Evolutionary conservation across 208 protist species (phyloP).

Genomic region (Paratrypanosoma confusum): DNA sequence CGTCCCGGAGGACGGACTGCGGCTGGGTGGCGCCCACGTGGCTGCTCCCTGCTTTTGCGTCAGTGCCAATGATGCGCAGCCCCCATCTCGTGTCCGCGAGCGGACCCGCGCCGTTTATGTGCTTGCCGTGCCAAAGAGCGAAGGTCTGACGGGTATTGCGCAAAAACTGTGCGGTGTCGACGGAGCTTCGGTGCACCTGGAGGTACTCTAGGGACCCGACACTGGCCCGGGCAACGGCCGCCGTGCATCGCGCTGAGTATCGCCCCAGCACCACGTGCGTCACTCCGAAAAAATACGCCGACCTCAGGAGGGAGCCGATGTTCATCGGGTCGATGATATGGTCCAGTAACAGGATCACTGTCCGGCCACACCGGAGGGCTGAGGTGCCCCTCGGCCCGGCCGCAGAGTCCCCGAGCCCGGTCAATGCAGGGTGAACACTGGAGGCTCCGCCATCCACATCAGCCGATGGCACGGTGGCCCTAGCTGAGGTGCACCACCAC

Average conservation of each 20-base stretch:
- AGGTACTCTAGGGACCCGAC: slow-evolving; percentile 67
- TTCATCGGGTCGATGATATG: slow-evolving; percentile 70
- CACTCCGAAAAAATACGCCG: slow-evolving; percentile 59
- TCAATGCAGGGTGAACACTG: too few relatives aligned
- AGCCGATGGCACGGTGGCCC: too few relatives aligned
- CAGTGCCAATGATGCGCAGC: not conserved
- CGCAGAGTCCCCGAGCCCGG: too few relatives aligned
- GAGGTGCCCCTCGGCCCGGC: not conserved
- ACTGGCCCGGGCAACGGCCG: slow-evolving; percentile 55
- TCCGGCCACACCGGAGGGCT: not conserved
- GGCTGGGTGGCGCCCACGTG: not conserved
- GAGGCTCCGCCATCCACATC: too few relatives aligned
- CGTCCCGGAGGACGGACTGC: not conserved
- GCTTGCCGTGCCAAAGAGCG: slow-evolving; percentile 7
- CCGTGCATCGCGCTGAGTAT: slow-evolving; percentile 51
- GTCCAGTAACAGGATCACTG: slow-evolving; percentile 49
- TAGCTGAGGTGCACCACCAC: too few relatives aligned
- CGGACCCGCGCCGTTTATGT: slow-evolving; percentile 1
- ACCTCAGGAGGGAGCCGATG: slow-evolving; percentile 59
- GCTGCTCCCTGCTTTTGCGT: not conserved
- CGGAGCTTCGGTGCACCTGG: slow-evolving; percentile 23
- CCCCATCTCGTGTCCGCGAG: slow-evolving; percentile 3
- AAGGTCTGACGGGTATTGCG: too few relatives aligned
- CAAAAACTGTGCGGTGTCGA: slow-evolving; percentile 27
- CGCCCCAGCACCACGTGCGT: slow-evolving; percentile 46